These are phyloP conservation scores for Herpotrichia juniperi DNA, from an alignment of 2,329 filamentous ascomycete species.

Conservation along the genomic window DNA sequence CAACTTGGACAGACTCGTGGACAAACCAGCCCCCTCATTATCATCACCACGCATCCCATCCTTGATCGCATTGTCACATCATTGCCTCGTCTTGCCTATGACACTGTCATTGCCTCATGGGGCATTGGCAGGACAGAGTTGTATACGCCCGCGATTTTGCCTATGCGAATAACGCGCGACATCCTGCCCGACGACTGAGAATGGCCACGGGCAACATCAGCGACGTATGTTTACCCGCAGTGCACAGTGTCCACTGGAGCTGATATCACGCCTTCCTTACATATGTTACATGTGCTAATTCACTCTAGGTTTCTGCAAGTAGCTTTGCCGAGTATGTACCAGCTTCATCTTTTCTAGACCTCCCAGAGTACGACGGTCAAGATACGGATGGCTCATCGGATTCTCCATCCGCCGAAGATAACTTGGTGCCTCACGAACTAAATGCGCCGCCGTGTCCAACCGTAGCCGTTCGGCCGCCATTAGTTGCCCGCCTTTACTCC, in stretches of 20 bases:
- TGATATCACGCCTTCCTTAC: too few relatives aligned
- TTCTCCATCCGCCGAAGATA: slow-evolving; percentile 10
- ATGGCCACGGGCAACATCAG: slow-evolving; percentile 55
- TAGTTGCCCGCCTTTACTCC: slow-evolving; percentile 44
- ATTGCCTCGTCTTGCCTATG: too few relatives aligned
- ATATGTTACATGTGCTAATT: too few relatives aligned
- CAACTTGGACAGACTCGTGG: too few relatives aligned
- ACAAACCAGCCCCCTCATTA: slow-evolving; percentile 1
- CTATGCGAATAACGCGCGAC: slow-evolving; percentile 53
- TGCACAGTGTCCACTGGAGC: too few relatives aligned
- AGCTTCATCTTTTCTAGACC: slow-evolving; percentile 15
- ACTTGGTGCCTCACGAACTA: slow-evolving; percentile 13
- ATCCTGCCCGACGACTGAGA: slow-evolving; percentile 50
- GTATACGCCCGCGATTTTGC: slow-evolving; percentile 47
- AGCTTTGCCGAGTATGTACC: slow-evolving; percentile 60
- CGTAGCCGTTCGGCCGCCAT: slow-evolving; percentile 34
- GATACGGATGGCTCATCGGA: slow-evolving; percentile 20
- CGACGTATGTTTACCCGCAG: too few relatives aligned
- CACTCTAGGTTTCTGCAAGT: too few relatives aligned
- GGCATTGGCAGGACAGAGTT: slow-evolving; percentile 40
- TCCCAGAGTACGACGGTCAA: not conserved
- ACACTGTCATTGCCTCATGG: slow-evolving; percentile 38
- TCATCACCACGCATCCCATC: slow-evolving; percentile 9
- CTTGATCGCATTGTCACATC: too few relatives aligned
- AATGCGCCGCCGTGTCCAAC: slow-evolving; percentile 25